Percentiles rank a stretch among this genome's conserved stretches.
Conservation (phyloP, 2,329 filamentous ascomycete species). For the Colletotrichum truncatum region DNA sequence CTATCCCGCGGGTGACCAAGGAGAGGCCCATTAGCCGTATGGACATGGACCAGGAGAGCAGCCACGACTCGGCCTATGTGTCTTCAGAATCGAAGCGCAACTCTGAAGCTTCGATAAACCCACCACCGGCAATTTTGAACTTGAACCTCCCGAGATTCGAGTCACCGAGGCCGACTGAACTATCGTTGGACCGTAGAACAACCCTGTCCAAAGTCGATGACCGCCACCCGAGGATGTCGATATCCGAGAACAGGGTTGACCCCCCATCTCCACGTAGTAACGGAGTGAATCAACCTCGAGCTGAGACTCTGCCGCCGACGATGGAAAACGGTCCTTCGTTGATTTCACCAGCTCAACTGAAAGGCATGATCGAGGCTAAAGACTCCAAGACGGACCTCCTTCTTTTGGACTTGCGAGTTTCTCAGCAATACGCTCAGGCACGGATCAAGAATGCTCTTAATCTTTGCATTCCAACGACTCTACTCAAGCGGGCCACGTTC, state of each 20-base stretch:
- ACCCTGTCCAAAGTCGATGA: constrained; percentile 55
- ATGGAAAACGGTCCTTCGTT: constrained; percentile 58
- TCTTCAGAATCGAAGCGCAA: constrained; percentile 64
- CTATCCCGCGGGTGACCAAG: constrained; percentile 7
- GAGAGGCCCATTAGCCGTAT: constrained; percentile 39
- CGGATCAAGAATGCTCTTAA: constrained; percentile 86
- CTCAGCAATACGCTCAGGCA: constrained; percentile 80
- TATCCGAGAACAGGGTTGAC: constrained; percentile 57
- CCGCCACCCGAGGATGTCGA: constrained; percentile 62
- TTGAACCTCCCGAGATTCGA: constrained; percentile 55
- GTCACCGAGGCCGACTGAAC: constrained; percentile 43
- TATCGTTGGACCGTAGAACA: constrained; percentile 43
- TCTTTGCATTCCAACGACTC: constrained; percentile 92
- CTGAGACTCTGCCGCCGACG: constrained; percentile 63
- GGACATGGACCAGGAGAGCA: constrained; percentile 56
- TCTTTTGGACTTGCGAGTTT: constrained; percentile 86
- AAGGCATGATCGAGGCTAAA: constrained; percentile 60
- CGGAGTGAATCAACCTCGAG: constrained; percentile 39
- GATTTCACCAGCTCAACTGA: constrained; percentile 64
- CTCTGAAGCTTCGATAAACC: constrained; percentile 56
- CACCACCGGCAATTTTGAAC: constrained; percentile 41
- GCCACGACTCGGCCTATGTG: constrained; percentile 63
- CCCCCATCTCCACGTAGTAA: constrained; percentile 43
- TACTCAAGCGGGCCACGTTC: constrained; percentile 91
- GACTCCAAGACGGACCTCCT: constrained; percentile 59